phyloP scores from a whole-genome alignment of 305 asterid genomes.

The Fraxinus sp. region DNA sequence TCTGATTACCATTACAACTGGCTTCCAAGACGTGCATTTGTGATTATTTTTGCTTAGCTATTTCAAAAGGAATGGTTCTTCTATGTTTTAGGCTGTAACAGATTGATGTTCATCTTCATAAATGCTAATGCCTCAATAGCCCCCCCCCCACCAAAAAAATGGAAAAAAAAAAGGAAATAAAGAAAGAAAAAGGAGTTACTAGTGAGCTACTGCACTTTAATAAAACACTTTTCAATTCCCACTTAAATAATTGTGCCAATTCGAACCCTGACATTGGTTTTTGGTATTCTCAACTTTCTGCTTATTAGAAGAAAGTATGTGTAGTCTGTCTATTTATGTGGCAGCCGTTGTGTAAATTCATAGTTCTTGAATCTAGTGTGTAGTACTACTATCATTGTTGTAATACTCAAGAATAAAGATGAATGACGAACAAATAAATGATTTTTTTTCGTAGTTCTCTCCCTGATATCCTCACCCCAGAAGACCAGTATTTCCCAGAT shows the following conservation, averaged over 20 bases:
- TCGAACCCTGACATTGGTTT: background rate
- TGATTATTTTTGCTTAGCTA: background rate
- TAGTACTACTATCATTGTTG: slow-evolving; percentile 6
- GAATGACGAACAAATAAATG: slow-evolving; percentile 4
- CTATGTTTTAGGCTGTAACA: background rate
- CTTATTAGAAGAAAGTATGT: slow-evolving; percentile 8
- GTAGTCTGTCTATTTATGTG: background rate
- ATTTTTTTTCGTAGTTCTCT: background rate
- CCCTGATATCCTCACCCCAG: background rate
- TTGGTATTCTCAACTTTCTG: background rate
- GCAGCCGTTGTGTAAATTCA: background rate
- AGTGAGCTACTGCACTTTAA: background rate
- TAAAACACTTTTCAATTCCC: background rate
- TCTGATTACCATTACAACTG: background rate
- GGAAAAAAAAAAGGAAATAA: too few species aligned
- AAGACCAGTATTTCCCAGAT: slow-evolving; percentile 17
- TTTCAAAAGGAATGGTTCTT: background rate
- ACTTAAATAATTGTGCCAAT: background rate
- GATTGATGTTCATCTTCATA: too few species aligned
- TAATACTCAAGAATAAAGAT: background rate
- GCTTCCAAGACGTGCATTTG: background rate
- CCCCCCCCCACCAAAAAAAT: too few species aligned
- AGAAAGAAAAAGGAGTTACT: background rate
- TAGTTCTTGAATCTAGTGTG: background rate
- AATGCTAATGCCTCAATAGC: too few species aligned